A percentile compares a stretch with the other conserved stretches of the same genome.
Evolutionary conservation across 2,329 filamentous ascomycete species (phyloP).

Genomic region (Colletotrichum camelliae): DNA sequence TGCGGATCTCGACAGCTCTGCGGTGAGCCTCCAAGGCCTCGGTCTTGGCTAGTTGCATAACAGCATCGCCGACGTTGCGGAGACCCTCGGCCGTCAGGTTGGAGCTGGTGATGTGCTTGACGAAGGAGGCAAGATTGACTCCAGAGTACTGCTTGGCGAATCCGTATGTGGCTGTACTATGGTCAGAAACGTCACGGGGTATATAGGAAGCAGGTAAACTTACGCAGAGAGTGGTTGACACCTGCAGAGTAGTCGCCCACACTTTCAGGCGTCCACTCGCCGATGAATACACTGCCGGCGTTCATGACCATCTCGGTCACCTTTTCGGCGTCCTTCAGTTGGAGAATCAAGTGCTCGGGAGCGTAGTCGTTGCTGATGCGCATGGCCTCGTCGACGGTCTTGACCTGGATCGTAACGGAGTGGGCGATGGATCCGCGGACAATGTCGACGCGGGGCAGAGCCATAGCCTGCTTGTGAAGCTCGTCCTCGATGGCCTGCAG

Average conservation of each 20-base stretch:
- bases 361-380: conserved; percentile 90
- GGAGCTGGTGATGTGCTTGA: conserved; percentile 97
- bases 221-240: conserved; percentile 96
- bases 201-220: conserved; percentile 45
- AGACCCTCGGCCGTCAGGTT: conserved; percentile 87
- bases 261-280: conserved; percentile 95
- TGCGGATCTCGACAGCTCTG: conserved; percentile 84
- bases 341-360: conserved; percentile 94
- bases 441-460: conserved; percentile 89
- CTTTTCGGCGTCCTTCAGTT: conserved; percentile 77
- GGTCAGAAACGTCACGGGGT: not conserved
- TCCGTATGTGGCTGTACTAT: conserved; percentile 83
- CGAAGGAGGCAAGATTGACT: conserved; percentile 93
- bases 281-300: conserved; percentile 94
- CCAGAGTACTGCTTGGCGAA: conserved; percentile 99
- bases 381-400: conserved; percentile 75
- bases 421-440: conserved; percentile 89
- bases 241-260: conserved; percentile 98
- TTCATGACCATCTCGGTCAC: conserved; percentile 85
- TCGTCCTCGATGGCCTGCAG: conserved; percentile 89
- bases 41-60: conserved; percentile 94
- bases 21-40: conserved; percentile 95
- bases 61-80: conserved; percentile 82
- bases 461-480: conserved; percentile 84
- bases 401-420: conserved; percentile 84